Evolutionary conservation across 2,329 filamentous ascomycete genomes (phyloP), one percentile per base, ranked within the genome.

Genomic region (Nakataea oryzae): DNA sequence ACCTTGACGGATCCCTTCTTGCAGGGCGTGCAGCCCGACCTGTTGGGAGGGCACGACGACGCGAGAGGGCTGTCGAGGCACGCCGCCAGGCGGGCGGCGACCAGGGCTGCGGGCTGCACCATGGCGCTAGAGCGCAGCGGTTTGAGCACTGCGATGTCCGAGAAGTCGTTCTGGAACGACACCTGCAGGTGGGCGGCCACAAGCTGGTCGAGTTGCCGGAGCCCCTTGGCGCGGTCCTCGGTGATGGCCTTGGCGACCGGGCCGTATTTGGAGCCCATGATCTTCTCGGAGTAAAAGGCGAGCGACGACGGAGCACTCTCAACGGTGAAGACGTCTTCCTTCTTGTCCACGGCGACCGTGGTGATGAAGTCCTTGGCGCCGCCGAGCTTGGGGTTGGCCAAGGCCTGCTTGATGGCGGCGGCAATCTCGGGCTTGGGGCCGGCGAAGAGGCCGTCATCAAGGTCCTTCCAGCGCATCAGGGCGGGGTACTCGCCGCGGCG

Each of bases 151-250:
- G 87, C 84, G 63, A 97, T 88, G 54, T 83, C 80, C 1, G 84
- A 78, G 73, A 95, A 96, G 27, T 80, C 80, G 67, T 88, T 90
- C 70, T 96, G 91, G 85, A 95, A 97, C 13, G 86, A 89, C 61
- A 82, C 82, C 71, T 97, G 93, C 4, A 97, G 80, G 73, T 97
- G 95, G 2, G 87, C 83, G 69, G 90, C 93, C 71, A 97, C 90
- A 63, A 97, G 81, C 57, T 83, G 78, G 63, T 88, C 88, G 41
- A 97, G 83, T 60, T 82, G 78, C 61, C 76, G 75, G 28, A 93
- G 78, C 2, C 88, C 90, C 57, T 80, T 78, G 32, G 83, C 81
- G 17, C 81, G 81, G 62, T 80, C 78, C 41, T 80, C 77, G 6
- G 76, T 72, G 54, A 91, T 79, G 62, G 83, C 83, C 60, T 89